Evolutionary conservation across 2,329 filamentous ascomycete species (phyloP), one percentile per base, ranked within the genome.

Genomic region (Trichophyton schoenleinii): DNA sequence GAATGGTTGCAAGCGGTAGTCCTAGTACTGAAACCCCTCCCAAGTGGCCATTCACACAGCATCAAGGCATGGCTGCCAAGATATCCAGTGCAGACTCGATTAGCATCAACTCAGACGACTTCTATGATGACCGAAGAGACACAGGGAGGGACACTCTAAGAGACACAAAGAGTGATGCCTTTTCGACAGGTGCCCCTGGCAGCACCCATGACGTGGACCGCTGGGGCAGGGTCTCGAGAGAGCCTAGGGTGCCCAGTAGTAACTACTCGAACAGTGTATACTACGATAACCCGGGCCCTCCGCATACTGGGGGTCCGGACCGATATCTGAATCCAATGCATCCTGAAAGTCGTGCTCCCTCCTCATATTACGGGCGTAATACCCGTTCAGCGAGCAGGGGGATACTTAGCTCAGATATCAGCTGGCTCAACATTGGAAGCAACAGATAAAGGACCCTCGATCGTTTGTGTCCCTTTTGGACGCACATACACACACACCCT

Each of bases 71-170:
- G 62, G 70, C 72, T 2, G 76, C 74, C 11, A 73, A 73, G 22
- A 78, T 78, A 22, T 77, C 75, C 11, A 76, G 70, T 53, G 75
- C 70, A 3, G 71, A 73, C 63, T 77, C 76, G 4, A 67, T 74
- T 46, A 77, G 74, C 58, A 63, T 73, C 9, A 62, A 65, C 13
- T 73, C 72, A 1, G 74, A 75, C 8, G 70, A 72, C 22, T 72
- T 70, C 46, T 64, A 72, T 15, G 67, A 70, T 25, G 68, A 72
- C 6, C 64, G 60, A 13, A 57, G 65, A 15, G 31, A 46, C 31
- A 60, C 41, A 7, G 13, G 31, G 11, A 64, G 64, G 3, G 66
- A 68, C 13, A 67, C 65, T 28, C 68, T 64, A 28, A 28, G 25
- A 5, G 25, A 28, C 28, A 31, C 41, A 13, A 25, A 20, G 13